These are phyloP conservation scores for Allium sativum DNA, from an alignment of 106 monocot species.

Conservation along the genomic window DNA sequence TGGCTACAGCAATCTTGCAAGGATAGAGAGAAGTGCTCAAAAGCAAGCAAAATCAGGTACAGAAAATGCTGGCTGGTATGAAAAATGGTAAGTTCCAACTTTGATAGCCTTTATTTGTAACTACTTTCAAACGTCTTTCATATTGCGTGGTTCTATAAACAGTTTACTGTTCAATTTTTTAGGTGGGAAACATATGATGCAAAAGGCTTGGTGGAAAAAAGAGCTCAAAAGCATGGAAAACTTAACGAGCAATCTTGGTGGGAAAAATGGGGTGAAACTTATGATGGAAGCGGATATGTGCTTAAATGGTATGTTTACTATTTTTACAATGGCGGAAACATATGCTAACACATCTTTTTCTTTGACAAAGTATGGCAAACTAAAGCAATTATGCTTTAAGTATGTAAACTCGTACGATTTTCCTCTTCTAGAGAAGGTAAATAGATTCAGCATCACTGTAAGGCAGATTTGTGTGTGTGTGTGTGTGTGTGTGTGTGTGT, in stretches of 20 bases:
- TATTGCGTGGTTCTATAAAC: not conserved
- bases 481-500: too few species aligned
- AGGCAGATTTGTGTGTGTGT: too few species aligned
- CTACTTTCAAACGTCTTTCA: not conserved
- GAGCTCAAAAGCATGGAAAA: slow-evolving; percentile 89
- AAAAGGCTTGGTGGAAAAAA: slow-evolving; percentile 93
- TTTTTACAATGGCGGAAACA: too few species aligned
- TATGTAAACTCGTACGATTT: too few species aligned
- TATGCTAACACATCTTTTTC: too few species aligned
- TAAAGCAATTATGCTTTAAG: too few species aligned
- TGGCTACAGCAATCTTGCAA: slow-evolving; percentile 81
- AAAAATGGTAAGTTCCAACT: slow-evolving; percentile 64
- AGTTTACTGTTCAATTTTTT: slow-evolving; percentile 4
- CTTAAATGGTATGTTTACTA: slow-evolving; percentile 63
- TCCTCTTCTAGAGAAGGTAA: too few species aligned
- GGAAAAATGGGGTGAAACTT: slow-evolving; percentile 99
- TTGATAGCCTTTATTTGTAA: not conserved
- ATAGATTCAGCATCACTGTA: too few species aligned
- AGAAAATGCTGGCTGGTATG: slow-evolving; percentile 91
- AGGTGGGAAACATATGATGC: slow-evolving; percentile 99
- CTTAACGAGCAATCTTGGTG: slow-evolving; percentile 97
- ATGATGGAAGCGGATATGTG: slow-evolving; percentile 93
- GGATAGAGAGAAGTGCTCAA: slow-evolving; percentile 96
- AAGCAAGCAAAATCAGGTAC: slow-evolving; percentile 94
- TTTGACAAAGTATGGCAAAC: too few species aligned